A percentile compares a stretch with the other conserved stretches of the same genome.
Conservation (phyloP, 1,139 yeast species). For the Cylindricascospora bacillispora region DNA sequence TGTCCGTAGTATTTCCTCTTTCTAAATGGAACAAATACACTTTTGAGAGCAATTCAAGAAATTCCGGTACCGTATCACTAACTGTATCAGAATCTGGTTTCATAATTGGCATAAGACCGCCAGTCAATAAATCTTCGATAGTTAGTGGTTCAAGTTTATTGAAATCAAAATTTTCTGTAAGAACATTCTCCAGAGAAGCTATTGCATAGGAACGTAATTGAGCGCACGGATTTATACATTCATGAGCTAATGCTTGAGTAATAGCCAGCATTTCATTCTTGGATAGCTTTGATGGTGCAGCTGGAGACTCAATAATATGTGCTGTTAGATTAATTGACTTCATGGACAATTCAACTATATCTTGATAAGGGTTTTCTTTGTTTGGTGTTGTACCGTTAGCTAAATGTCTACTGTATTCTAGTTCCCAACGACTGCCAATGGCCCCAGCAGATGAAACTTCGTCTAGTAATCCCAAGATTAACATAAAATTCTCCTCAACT, state of each 20-base stretch:
- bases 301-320: slow-evolving; percentile 29
- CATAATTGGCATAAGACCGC: slow-evolving; percentile 57
- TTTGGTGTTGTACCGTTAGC: slow-evolving; percentile 32
- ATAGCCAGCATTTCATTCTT: slow-evolving; percentile 30
- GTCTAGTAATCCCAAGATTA: slow-evolving; percentile 57
- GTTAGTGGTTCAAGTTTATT: slow-evolving; percentile 23
- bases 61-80: slow-evolving; percentile 33
- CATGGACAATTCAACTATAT: slow-evolving; percentile 44
- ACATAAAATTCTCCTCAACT: slow-evolving; percentile 42
- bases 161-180: slow-evolving; percentile 26
- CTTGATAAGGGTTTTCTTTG: slow-evolving; percentile 38
- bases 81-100: slow-evolving; percentile 44
- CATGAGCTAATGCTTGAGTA: slow-evolving; percentile 73
- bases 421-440: slow-evolving; percentile 66
- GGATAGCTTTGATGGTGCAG: slow-evolving; percentile 7
- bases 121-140: slow-evolving; percentile 49
- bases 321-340: slow-evolving; percentile 51
- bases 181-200: slow-evolving; percentile 38
- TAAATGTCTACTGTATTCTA: slow-evolving; percentile 36
- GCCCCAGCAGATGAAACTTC: slow-evolving; percentile 79
- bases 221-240: slow-evolving; percentile 78
- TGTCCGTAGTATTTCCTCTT: slow-evolving; percentile 30
- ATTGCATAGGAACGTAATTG: slow-evolving; percentile 60
- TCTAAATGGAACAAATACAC: slow-evolving; percentile 51
- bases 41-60: slow-evolving; percentile 56